Evolutionary conservation across 2,329 filamentous ascomycete genomes (phyloP), one percentile per base, ranked within the genome.

Genomic region (Neonectria hederae): DNA sequence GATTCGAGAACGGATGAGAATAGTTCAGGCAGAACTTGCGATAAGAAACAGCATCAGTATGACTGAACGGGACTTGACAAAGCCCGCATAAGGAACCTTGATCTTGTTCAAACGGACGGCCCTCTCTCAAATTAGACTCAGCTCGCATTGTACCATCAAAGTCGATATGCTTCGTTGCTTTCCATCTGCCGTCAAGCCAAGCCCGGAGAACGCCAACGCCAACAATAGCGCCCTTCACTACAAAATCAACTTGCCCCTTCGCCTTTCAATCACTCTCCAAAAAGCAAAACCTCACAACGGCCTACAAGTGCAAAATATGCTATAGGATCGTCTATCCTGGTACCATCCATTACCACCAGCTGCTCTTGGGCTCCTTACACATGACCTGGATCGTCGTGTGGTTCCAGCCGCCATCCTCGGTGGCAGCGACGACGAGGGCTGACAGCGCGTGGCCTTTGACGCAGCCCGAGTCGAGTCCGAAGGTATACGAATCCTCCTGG

Each of bases 401-500:
- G 54, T 69, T 76, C 56, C 82, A 77, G 8, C 69, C 71, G 7
- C 75, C 76, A 6, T 73, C 69, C 2, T 73, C 61, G 5, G 70
- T 75, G 3, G 80, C 86, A 70, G 91, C 87, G 38, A 97, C 87
- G 2, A 97, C 83, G 63, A 97, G 78, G 1, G 92, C 94, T 1
- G 91, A 93, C 68, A 99, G 81, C 66, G 88, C 83, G 1, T 89
- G 89, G 11, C 94, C 94, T 66, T 86, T 87, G 3, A 93, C 89
- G 76, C 96, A 98, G 0, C 89, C 90, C 0, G 91, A 92, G 78
- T 98, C 96, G 51, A 98, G 82, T 0, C 96, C 96, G 74, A 94
- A 92, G 4, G 90, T 92, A 78, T 92, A 97, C 53, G 86, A 83
- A 54, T 87, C 73, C 63, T 83, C 69, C 32, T 72, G 75, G 54